Evolutionary conservation across 352 stramenopile species (phyloP).

Genomic region (Peronospora tabacina): DNA sequence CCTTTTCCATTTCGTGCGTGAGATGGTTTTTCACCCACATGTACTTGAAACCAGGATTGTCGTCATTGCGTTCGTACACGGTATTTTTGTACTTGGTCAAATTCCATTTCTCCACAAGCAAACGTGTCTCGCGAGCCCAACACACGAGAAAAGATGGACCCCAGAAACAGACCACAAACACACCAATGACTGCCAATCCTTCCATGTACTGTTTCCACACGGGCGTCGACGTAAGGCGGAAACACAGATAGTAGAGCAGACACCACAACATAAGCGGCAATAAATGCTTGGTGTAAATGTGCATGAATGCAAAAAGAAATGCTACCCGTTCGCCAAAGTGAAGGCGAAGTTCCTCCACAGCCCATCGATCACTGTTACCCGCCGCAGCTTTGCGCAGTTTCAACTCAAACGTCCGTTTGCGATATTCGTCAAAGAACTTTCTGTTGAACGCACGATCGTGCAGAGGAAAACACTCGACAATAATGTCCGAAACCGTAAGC

Average conservation of each 20-base stretch:
- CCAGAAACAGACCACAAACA: conserved; percentile 76
- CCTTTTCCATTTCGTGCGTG: conserved; percentile 86
- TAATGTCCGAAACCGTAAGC: conserved; percentile 63
- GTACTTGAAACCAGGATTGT: conserved; percentile 82
- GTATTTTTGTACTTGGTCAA: conserved; percentile 85
- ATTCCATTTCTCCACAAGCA: conserved; percentile 86
- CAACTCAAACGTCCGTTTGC: conserved; percentile 72
- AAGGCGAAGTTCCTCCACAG: conserved; percentile 76
- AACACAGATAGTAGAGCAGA: conserved; percentile 70
- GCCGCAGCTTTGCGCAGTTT: conserved; percentile 54
- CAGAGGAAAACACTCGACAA: conserved; percentile 76
- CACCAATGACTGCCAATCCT: conserved; percentile 55
- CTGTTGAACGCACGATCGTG: conserved; percentile 83
- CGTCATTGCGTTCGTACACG: conserved; percentile 83
- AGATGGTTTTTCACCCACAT: conserved; percentile 81
- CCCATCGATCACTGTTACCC: conserved; percentile 79
- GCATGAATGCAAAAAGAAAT: conserved; percentile 86
- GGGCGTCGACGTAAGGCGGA: conserved; percentile 46
- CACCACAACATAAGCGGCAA: conserved; percentile 56
- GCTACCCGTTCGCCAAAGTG: conserved; percentile 86
- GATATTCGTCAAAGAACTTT: conserved; percentile 84
- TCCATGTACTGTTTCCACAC: conserved; percentile 73
- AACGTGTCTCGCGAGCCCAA: conserved; percentile 81
- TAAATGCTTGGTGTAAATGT: conserved; percentile 86
- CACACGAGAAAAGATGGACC: conserved; percentile 74